Evolutionary conservation across 306 rosid species (phyloP).

Genomic region (Rosa chinensis): DNA sequence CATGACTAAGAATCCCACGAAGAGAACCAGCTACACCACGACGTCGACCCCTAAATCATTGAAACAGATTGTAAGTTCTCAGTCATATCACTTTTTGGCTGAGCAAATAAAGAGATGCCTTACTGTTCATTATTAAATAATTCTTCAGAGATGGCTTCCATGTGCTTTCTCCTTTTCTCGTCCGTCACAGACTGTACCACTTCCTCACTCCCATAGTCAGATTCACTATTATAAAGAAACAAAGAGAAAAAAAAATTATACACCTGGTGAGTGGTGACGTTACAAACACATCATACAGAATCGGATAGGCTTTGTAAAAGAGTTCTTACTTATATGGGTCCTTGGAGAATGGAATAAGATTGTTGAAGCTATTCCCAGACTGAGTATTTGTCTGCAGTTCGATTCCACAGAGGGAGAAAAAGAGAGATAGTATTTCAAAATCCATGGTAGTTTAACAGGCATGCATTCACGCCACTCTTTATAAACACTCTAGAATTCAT

Average conservation of each 20-base stretch:
- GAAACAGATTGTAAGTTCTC: constrained; percentile 23
- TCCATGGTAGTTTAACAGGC: not conserved
- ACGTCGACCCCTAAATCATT: constrained; percentile 42
- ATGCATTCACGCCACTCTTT: not conserved
- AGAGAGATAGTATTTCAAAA: constrained; percentile 7
- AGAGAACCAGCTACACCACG: constrained; percentile 65
- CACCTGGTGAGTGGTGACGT: constrained; percentile 13
- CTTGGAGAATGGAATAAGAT: constrained; percentile 75
- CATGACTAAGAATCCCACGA: constrained; percentile 48
- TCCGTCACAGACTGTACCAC: constrained; percentile 49
- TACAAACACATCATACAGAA: constrained; percentile 17
- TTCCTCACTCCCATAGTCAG: constrained; percentile 62
- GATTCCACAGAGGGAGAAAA: constrained; percentile 19
- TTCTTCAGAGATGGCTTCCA: constrained; percentile 84
- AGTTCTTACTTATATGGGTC: constrained; percentile 73
- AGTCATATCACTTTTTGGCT: constrained; percentile 3
- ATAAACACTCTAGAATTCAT: not conserved
- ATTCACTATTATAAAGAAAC: constrained; percentile 49
- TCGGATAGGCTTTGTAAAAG: constrained; percentile 10
- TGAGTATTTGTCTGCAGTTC: constrained; percentile 54
- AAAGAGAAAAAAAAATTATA: constrained; percentile 15
- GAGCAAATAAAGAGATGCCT: constrained; percentile 7
- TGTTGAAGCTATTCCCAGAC: constrained; percentile 80
- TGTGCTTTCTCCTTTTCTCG: constrained; percentile 74
- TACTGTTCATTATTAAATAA: constrained; percentile 74